Evolutionary conservation across 176 grass and related monocot genomes (phyloP), one percentile per base, ranked within the genome.

Genomic region (Eragrostis nindensis): DNA sequence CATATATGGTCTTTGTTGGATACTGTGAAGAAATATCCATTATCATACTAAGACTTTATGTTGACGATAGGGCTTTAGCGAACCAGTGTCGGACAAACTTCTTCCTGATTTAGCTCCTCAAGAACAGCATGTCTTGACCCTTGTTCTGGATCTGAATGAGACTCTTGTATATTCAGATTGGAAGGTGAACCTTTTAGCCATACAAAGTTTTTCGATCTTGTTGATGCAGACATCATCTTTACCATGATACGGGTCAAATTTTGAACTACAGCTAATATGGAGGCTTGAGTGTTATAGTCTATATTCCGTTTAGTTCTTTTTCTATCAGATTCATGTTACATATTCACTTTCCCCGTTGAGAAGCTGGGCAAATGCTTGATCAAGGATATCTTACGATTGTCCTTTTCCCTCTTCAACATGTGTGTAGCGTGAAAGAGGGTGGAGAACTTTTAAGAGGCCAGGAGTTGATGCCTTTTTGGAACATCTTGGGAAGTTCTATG

Each of bases 161-260:
- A 99, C 96, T 86, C 90, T 99, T 77, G 84, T 99, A 80, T 95
- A 91, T 87, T 95, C 92, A 79, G 92, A 99, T 83, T 99, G 96
- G 96, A 88, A 95, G 96, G 96, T 99, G 48, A 64, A 6, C 8
- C 32, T 38, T 73, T 7, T 81, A 39, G 81, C 69, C 52, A 32
- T 49, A 86, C 2, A n/a, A 67, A 43, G 29, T 57, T 29, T 62
- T 77, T 41, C 27, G 7, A 57, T 77, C 16, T 65, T 80, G 1
- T 74, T 41, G 30, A 5, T 56, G 48, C 52, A 18, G 18, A 38
- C 24, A 53, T 62, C 18, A 63, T 84, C 15, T 74, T 14, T 6
- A 0, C 8, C 11, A 17, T 25, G 46, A 17, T 62, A 68, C 67
- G 66, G 77, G 25, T 63, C 26, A n/a, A 79, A 59, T 65, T 57